These are phyloP conservation scores for Seiridium unicorne DNA, from an alignment of 2,329 filamentous ascomycete genomes.

Conservation along the genomic window DNA sequence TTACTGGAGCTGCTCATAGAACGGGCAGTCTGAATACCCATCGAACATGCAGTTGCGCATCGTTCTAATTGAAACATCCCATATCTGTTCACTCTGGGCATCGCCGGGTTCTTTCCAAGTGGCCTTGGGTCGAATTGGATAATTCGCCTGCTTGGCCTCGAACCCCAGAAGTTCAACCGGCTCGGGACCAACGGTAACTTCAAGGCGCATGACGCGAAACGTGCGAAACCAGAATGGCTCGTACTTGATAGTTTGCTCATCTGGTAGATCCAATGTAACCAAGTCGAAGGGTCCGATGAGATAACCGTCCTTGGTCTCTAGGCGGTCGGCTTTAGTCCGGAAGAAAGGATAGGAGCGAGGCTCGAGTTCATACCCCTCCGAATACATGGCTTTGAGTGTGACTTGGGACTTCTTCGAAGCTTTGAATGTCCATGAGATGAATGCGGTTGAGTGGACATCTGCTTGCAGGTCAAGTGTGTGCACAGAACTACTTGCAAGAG, in stretches of 20 bases:
- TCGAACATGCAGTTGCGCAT: constrained; percentile 26
- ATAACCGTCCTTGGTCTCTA: neutral
- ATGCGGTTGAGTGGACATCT: constrained; percentile 5
- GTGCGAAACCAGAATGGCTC: constrained; percentile 7
- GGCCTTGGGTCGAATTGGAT: neutral
- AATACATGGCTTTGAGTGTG: neutral
- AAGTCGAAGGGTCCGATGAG: constrained; percentile 2
- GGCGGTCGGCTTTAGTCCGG: constrained; percentile 1
- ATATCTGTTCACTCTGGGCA: neutral
- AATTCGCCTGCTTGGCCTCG: neutral
- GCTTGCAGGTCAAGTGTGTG: constrained; percentile 1
- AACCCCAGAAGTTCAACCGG: neutral
- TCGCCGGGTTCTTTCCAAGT: neutral
- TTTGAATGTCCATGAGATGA: neutral
- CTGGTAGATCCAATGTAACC: neutral
- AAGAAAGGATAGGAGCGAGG: constrained; percentile 2
- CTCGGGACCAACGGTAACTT: neutral
- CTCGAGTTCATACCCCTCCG: constrained; percentile 3
- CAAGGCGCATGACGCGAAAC: neutral
- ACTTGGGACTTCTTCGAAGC: neutral
- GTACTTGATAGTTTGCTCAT: neutral
- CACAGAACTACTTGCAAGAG: neutral
- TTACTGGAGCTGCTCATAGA: constrained; percentile 33
- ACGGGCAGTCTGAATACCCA: constrained; percentile 32
- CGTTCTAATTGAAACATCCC: constrained; percentile 13